Evolutionary conservation across 768 basidiomycete genomes (phyloP).

Genomic region (Trametes meyenii): DNA sequence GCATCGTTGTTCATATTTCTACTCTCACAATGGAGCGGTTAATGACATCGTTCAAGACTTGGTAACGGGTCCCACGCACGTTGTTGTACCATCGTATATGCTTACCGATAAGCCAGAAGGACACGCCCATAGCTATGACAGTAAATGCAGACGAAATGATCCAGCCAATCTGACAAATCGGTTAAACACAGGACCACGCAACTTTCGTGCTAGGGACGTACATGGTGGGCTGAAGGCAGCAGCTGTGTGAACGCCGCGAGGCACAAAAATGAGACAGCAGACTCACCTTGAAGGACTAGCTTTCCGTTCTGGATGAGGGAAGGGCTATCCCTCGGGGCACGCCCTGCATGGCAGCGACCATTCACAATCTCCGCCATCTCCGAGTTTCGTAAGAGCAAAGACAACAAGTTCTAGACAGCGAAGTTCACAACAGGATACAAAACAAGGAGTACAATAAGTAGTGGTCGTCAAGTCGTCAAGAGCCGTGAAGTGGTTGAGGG

Average conservation of each 20-base stretch:
- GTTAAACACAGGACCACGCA: neutral
- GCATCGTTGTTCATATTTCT: conserved; percentile 77
- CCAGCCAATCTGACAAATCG: conserved; percentile 60
- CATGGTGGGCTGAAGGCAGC: conserved; percentile 54
- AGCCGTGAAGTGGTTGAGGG: too few relatives aligned
- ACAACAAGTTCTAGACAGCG: too few relatives aligned
- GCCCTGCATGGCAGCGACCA: conserved; percentile 41
- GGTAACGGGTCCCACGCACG: conserved; percentile 40
- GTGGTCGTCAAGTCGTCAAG: too few relatives aligned
- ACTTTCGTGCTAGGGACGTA: conserved; percentile 31
- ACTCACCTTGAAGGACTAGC: conserved; percentile 59
- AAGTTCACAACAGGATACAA: too few relatives aligned
- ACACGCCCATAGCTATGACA: conserved; percentile 54
- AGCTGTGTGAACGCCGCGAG: too few relatives aligned
- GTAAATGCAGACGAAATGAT: conserved; percentile 64
- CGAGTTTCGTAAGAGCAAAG: neutral
- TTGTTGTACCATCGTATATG: conserved; percentile 75
- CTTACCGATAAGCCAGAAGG: conserved; percentile 74
- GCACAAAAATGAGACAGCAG: neutral
- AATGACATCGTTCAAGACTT: neutral
- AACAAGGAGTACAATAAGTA: too few relatives aligned
- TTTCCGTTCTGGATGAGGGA: conserved; percentile 65
- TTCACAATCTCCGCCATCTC: conserved; percentile 32
- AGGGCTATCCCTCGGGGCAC: conserved; percentile 48
- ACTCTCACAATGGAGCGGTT: neutral